phyloP scores from a whole-genome alignment of 2,329 filamentous ascomycete genomes.

The Biscogniauxia mediterranea region DNA sequence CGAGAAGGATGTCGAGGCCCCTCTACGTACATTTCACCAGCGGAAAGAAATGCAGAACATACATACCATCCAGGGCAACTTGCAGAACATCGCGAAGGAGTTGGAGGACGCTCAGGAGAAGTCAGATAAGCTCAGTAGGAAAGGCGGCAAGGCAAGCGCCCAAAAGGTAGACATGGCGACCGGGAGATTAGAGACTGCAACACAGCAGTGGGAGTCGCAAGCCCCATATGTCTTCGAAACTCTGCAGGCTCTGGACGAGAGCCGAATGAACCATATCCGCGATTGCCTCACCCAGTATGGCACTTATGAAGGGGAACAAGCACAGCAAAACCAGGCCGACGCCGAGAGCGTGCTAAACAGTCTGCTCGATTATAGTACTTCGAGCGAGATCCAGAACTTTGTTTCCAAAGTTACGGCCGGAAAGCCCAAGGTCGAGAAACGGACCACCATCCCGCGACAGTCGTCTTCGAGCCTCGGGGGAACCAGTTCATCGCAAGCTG shows the following conservation, averaged over 20 bases:
- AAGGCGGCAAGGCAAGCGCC: conserved; percentile 72
- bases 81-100: conserved; percentile 77
- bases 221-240: conserved; percentile 94
- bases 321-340: conserved; percentile 70
- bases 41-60: conserved; percentile 80
- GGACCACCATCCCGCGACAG: conserved; percentile 40
- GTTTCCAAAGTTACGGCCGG: conserved; percentile 43
- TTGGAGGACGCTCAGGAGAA: conserved; percentile 82
- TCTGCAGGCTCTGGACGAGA: conserved; percentile 87
- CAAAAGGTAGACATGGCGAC: conserved; percentile 75
- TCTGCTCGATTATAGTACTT: conserved; percentile 82
- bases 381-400: conserved; percentile 81
- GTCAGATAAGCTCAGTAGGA: conserved; percentile 78
- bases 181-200: conserved; percentile 72
- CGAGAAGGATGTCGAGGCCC: conserved; percentile 82
- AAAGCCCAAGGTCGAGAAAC: conserved; percentile 43
- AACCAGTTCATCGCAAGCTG: conserved; percentile 27
- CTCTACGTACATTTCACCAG: conserved; percentile 72
- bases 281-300: conserved; percentile 90
- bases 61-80: conserved; percentile 76
- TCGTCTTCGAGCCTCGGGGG: conserved; percentile 36
- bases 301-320: conserved; percentile 86
- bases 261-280: conserved; percentile 81
- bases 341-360: conserved; percentile 79
- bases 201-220: conserved; percentile 87